A percentile compares a stretch with the other conserved stretches of the same genome.
phyloP scores from a whole-genome alignment of 2,329 filamentous ascomycete genomes.

The Venturia effusa region DNA sequence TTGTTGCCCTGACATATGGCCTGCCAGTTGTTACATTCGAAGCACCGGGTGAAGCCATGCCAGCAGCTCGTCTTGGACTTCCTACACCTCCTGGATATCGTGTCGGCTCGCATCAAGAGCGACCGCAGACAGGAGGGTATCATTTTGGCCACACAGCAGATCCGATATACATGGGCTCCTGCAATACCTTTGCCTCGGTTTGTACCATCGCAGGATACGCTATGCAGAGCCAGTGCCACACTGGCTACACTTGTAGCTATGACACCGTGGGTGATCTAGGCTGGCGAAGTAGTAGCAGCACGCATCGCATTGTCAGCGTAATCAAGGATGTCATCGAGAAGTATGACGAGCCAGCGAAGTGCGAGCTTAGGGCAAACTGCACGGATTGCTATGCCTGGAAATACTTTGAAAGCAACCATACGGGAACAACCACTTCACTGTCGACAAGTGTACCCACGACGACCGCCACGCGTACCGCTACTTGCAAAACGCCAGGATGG shows the following conservation, averaged over 20 bases:
- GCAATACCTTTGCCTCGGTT: conserved; percentile 78
- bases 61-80: conserved; percentile 73
- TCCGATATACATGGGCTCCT: conserved; percentile 86
- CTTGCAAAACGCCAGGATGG: conserved; percentile 87
- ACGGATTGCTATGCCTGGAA: conserved; percentile 91
- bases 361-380: conserved; percentile 63
- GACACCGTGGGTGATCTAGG: conserved; percentile 86
- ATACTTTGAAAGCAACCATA: conserved; percentile 86
- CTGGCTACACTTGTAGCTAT: conserved; percentile 78
- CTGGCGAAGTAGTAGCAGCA: conserved; percentile 84
- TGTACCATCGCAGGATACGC: conserved; percentile 92
- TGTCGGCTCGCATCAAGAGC: conserved; percentile 57
- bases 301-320: conserved; percentile 80
- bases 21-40: conserved; percentile 87
- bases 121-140: conserved; percentile 64
- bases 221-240: conserved; percentile 85
- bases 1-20: conserved; percentile 85
- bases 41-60: conserved; percentile 81
- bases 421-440: conserved; percentile 55
- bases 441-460: conserved; percentile 35
- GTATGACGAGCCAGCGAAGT: conserved; percentile 72
- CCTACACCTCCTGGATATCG: conserved; percentile 73
- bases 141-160: conserved; percentile 96
- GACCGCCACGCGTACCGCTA: conserved; percentile 58
- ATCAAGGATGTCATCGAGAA: conserved; percentile 78